Evolutionary conservation across 352 stramenopile genomes (phyloP), one percentile per base, ranked within the genome.

Genomic region (Globisporangium radiosum): DNA sequence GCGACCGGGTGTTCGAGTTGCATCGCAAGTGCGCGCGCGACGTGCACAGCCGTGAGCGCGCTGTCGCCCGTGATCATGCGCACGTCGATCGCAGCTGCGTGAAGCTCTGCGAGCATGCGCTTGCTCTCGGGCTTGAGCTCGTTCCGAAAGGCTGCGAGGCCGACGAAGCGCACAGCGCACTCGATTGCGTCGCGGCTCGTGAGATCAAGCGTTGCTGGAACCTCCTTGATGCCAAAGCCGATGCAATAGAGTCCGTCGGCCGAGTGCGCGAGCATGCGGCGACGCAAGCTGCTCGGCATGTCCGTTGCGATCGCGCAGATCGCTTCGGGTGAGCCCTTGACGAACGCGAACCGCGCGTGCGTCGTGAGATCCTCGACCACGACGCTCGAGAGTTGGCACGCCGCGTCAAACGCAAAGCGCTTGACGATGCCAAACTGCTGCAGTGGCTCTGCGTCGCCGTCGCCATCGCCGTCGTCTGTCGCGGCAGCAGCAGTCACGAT

Each of bases 11-110:
- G 17, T 37, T 76, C 80, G 48, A 75, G 56, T 10, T 44, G 15
- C 69, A 88, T 78, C n/a, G 68, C 62, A 10, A 85, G 48, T 60
- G 81, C 60, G 3, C 68, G 55, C 7, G 65, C 73, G 13, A 81
- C 72, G 47, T 86, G 69, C 38, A 84, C 58, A 1, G 68, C 77
- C 1, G 73, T 86, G 3, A 86, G 44, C 5, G 73, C 73, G 52
- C 87, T 87, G 63, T 95, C 86, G 3, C 84, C 86, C 3, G 88
- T 95, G 51, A 97, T 87, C 59, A 96, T 88, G 9, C 72, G 74
- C 33, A 81, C 69, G 38, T 80, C 66, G 47, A 97, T 81, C 19
- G 74, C 70, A 14, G 81, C 87, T 33, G 64, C 64, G 13, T 76
- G 61, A 7, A 97, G 70, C 60, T 94, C 72, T 15, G 60, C 36